Percentiles rank a stretch among this genome's conserved stretches.
Evolutionary conservation across 257 asterid genomes (phyloP).

Genomic region (Solanum pinnatisectum): DNA sequence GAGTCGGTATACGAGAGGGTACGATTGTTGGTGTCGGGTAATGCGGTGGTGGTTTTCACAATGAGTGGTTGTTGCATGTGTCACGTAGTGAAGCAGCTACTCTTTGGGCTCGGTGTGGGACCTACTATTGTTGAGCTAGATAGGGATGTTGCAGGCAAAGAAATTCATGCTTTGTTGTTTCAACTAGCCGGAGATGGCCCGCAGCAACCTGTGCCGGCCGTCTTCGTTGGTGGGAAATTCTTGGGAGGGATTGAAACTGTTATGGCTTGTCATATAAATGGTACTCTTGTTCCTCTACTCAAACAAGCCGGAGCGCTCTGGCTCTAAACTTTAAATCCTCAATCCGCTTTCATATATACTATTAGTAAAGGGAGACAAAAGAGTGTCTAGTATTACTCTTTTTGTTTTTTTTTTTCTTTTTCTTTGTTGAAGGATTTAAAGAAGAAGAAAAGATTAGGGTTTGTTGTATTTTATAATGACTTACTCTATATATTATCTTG

Average conservation of each 20-base stretch:
- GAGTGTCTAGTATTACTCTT: background rate
- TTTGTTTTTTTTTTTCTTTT: background rate
- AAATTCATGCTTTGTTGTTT: slow-evolving; percentile 41
- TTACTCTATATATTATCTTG: background rate
- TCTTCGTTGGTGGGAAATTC: slow-evolving; percentile 73
- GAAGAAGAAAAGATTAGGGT: background rate
- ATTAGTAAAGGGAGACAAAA: background rate
- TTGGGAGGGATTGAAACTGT: slow-evolving; percentile 75
- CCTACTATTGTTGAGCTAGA: slow-evolving; percentile 79
- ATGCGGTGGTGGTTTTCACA: slow-evolving; percentile 85
- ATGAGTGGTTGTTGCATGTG: slow-evolving; percentile 85
- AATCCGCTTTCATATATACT: background rate
- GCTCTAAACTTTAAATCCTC: slow-evolving; percentile 32
- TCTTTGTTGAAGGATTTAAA: background rate
- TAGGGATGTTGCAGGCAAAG: slow-evolving; percentile 42
- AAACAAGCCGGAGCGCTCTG: slow-evolving; percentile 83
- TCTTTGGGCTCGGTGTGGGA: slow-evolving; percentile 80
- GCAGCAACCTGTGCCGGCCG: slow-evolving; percentile 55
- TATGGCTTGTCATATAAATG: slow-evolving; percentile 77
- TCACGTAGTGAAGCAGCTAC: slow-evolving; percentile 79
- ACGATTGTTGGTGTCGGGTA: slow-evolving; percentile 35
- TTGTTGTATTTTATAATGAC: background rate
- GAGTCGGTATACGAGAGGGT: slow-evolving; percentile 49
- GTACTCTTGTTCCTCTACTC: slow-evolving; percentile 76
- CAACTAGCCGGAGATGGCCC: slow-evolving; percentile 25